Evolutionary conservation across 164 flowering plant species (phyloP), one percentile per base, ranked within the genome.

Genomic region (Annona squamosa): DNA sequence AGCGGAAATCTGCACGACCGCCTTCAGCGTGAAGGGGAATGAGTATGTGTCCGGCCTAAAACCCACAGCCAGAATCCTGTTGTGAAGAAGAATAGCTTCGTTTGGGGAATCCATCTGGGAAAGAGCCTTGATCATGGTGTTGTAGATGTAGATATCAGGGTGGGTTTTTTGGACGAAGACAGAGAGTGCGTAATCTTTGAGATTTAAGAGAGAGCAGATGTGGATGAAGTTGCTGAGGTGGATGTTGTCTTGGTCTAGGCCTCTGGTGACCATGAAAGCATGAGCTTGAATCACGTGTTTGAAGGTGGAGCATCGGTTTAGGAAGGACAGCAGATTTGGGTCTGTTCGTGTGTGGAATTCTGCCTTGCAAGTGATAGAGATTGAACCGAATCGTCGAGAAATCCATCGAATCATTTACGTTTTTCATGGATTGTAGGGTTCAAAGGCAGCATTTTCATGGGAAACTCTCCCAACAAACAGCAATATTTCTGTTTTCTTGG

Each of bases 1-100:
- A 0, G 74, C 78, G 2, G 77, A 65, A 7, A 86, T 52, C 16
- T 79, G 70, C 47, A 75, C 77, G 42, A 79, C 86, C 2, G 88
- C 87, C 80, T 82, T 89, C 42, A 89, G 67, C 7, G 73, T 87
- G 70, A 84, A 87, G 4, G 93, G 87, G 67, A 88, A 77, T 1
- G 96, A 77, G 77, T 85, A 89, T 4, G 84, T 45, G 79, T 89
- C 92, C 0, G 89, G 91, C 1, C 79, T 76, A 65, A 84, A 73
- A 18, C 82, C 84, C 7, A 68, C 37, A 6, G 46, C 44, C 59
- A 59, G 84, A 63, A 88, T 78, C 42, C 59, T 48, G 45, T 77
- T 80, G 63, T 71, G 87, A 10, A 86, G 43, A 64, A 73, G 18
- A 70, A 90, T 65, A 19, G 92, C 85, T 7, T 81, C 70, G 66